Base-by-base conservation (phyloP, 1,139 yeast genomes). In the Debaryomyces nepalensis region DNA sequence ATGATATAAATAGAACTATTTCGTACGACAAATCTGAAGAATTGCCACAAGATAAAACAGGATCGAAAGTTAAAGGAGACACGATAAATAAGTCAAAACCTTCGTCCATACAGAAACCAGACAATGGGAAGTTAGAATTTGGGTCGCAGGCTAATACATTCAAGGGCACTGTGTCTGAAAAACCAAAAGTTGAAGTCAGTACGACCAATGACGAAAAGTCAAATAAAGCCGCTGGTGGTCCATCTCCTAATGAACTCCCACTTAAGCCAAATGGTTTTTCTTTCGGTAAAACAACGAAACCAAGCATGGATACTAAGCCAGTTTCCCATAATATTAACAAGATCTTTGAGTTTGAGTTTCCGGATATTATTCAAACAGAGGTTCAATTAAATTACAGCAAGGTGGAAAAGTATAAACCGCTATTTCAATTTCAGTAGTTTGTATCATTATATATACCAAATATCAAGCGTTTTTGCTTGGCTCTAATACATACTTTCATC, bases 1-100 rank as follows among this genome's bases (percentile, higher is more conserved):
- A 63, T 34, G 73, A 66, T 40, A 70, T 72, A 16, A 57, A 61
- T 27, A 65, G 66, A 34, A 68, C 76, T 1, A 58, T 69, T 7
- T 59, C 66, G 22, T 70, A 61, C 45, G 69, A 66, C 43, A 64
- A 61, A 44, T 62, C 73, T 7, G 63, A 62, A 36, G 57, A 56
- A 14, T 53, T 66, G 27, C 58, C 63, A 4, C 15, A 19, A 24
- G 30, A 26, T 10, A 16, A 11, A 38, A 34, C 9, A 27, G 33
- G 23, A 53, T 54, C 37, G 58, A 55, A 45, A 45, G 18, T 49
- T 48, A 22, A 18, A 40, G 38, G n/a, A 39, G 40, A 18, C 3
- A 9, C 34, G 20, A 24, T 26, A n/a, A 11, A 37, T 15, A 33
- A 16, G 23, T 23, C 26, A 24, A 14, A 26, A 16, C 4, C 10